Conservation (phyloP, 768 basidiomycete species). For the Leccinum rimulosum region DNA sequence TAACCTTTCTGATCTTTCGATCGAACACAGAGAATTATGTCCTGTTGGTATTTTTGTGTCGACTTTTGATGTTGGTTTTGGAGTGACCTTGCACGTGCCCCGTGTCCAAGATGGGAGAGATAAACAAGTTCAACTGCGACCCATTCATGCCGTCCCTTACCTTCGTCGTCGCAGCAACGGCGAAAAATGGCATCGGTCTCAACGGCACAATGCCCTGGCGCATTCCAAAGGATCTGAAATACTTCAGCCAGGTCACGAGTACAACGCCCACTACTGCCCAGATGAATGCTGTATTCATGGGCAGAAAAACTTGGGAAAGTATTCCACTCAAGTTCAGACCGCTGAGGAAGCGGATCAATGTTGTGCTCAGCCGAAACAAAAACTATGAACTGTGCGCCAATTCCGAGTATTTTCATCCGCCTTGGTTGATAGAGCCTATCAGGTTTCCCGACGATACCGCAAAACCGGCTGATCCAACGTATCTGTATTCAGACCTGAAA, state of each 20-base stretch:
- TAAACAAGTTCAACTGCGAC: not conserved
- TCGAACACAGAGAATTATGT: not conserved
- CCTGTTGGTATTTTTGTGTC: not conserved
- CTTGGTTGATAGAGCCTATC: slow-evolving; percentile 5
- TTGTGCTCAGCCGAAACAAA: slow-evolving; percentile 67
- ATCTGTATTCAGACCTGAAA: slow-evolving; percentile 27
- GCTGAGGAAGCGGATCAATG: slow-evolving; percentile 68
- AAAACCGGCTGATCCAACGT: slow-evolving; percentile 20
- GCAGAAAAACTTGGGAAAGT: slow-evolving; percentile 96
- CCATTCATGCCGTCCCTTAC: slow-evolving; percentile 65
- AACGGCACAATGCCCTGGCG: slow-evolving; percentile 82
- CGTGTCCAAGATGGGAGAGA: not conserved
- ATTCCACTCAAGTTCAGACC: slow-evolving; percentile 86
- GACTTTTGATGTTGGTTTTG: not conserved
- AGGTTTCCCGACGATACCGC: slow-evolving; percentile 15
- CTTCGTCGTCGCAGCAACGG: slow-evolving; percentile 91
- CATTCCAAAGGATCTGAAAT: slow-evolving; percentile 84
- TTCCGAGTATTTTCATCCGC: not conserved
- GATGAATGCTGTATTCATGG: slow-evolving; percentile 88
- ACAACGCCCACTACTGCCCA: slow-evolving; percentile 48
- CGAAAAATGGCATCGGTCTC: slow-evolving; percentile 73
- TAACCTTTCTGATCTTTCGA: not conserved
- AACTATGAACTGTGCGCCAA: slow-evolving; percentile 60
- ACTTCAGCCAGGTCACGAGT: slow-evolving; percentile 82
- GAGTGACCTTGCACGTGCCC: not conserved